Evolutionary conservation across 441 rosid species (phyloP).

Genomic region (Arabidopsis lyrata): DNA sequence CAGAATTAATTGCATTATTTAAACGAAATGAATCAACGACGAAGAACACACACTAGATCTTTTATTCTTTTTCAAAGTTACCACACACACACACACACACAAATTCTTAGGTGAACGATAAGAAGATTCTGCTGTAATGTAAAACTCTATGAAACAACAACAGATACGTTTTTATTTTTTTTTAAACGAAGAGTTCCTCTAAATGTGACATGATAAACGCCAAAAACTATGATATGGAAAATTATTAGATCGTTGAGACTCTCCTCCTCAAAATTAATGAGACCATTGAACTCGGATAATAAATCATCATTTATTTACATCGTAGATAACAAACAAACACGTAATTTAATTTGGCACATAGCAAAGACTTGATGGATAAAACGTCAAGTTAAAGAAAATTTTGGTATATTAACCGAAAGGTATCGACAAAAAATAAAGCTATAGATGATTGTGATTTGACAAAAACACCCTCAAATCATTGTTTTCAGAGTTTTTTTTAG

Average conservation of each 20-base stretch:
- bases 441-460: constrained; percentile 24
- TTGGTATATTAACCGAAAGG: background rate
- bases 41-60: constrained; percentile 4
- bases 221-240: constrained; percentile 11
- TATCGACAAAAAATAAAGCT: background rate
- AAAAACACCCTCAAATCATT: constrained; percentile 44
- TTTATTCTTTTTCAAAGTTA: background rate
- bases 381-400: constrained; percentile 3
- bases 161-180: background rate
- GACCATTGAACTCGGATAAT: constrained; percentile 21
- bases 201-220: background rate
- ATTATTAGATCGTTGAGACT: background rate
- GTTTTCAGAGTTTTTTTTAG: constrained; percentile 16
- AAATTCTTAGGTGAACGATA: background rate
- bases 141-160: background rate
- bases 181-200: background rate
- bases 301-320: constrained; percentile 2
- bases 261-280: constrained; percentile 1
- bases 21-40: background rate
- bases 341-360: constrained; percentile 18
- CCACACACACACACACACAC: background rate
- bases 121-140: background rate
- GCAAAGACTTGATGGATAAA: constrained; percentile 9
- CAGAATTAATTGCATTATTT: constrained; percentile 1
- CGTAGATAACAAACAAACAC: background rate